Evolutionary conservation across 495 filamentous ascomycete species (phyloP).

Genomic region (Recurvomyces mirabilis): DNA sequence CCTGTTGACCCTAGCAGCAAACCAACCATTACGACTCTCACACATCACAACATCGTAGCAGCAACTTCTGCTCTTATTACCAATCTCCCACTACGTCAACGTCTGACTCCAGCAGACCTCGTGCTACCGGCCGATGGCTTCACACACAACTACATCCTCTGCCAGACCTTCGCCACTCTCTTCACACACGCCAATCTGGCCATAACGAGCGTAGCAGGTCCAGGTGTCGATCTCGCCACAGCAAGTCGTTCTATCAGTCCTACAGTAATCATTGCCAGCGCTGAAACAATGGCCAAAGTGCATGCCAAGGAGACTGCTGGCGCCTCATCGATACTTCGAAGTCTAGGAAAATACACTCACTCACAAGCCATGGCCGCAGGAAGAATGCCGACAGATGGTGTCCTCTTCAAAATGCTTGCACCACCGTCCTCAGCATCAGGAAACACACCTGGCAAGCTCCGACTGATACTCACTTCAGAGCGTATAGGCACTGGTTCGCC

Average conservation of each 20-base stretch:
- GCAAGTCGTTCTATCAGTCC: constrained; percentile 65
- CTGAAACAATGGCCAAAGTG: constrained; percentile 56
- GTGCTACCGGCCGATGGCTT: constrained; percentile 84
- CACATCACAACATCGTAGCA: constrained; percentile 66
- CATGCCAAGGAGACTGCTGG: constrained; percentile 42
- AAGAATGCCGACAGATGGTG: constrained; percentile 51
- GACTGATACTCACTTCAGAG: constrained; percentile 60
- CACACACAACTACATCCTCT: constrained; percentile 64
- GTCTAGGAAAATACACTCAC: constrained; percentile 57
- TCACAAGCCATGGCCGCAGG: constrained; percentile 58
- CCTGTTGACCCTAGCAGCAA: constrained; percentile 25
- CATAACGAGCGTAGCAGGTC: constrained; percentile 73
- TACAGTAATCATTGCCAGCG: constrained; percentile 71
- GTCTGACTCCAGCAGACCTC: constrained; percentile 60
- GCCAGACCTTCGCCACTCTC: constrained; percentile 70
- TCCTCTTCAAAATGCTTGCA: constrained; percentile 49
- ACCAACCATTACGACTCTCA: constrained; percentile 66
- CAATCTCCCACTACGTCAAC: constrained; percentile 59
- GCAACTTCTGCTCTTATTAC: constrained; percentile 68
- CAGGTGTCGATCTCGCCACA: constrained; percentile 53
- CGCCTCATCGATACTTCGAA: constrained; percentile 40
- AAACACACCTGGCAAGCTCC: constrained; percentile 58
- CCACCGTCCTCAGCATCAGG: constrained; percentile 53
- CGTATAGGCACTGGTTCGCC: constrained; percentile 40
- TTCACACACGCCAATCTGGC: constrained; percentile 76